Percentiles rank a stretch among this genome's conserved stretches.
Conservation (phyloP, 805 yeast species). For the Myxozyma vanderwaltii region DNA sequence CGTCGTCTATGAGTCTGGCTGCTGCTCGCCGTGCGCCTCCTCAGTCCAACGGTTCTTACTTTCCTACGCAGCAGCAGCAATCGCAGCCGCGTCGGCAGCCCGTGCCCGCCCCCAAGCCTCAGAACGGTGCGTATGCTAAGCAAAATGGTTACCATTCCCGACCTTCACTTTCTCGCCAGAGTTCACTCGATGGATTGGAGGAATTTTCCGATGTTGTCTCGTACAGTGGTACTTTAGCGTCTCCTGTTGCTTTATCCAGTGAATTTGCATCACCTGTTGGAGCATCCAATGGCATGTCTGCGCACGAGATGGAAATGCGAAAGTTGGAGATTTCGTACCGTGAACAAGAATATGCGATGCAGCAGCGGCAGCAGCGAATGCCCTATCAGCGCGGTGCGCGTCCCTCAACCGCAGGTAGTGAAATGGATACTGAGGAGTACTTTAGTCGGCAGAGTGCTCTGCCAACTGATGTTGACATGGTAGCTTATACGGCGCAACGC, state of each 20-base stretch:
- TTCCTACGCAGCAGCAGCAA: conserved; percentile 5
- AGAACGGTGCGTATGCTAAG: neutral
- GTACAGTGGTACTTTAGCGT: conserved; percentile 7
- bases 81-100: neutral
- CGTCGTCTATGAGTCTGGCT: conserved; percentile 6
- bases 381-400: neutral
- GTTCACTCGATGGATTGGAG: conserved; percentile 22
- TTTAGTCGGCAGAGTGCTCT: conserved; percentile 7
- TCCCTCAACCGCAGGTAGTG: neutral
- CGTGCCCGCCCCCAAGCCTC: neutral
- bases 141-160: conserved; percentile 9
- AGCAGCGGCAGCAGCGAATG: conserved; percentile 11
- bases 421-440: conserved; percentile 17
- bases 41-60: neutral
- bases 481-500: conserved; percentile 26
- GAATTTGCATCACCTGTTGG: conserved; percentile 3
- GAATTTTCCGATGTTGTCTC: conserved; percentile 31
- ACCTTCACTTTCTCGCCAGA: conserved; percentile 14
- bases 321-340: conserved; percentile 23
- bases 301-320: conserved; percentile 23
- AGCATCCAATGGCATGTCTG: conserved; percentile 7
- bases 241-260: neutral
- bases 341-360: conserved; percentile 21
- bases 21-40: conserved; percentile 14
- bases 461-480: conserved; percentile 27